phyloP scores from a whole-genome alignment of 257 asterid genomes.

The Pogostemon cablin region DNA sequence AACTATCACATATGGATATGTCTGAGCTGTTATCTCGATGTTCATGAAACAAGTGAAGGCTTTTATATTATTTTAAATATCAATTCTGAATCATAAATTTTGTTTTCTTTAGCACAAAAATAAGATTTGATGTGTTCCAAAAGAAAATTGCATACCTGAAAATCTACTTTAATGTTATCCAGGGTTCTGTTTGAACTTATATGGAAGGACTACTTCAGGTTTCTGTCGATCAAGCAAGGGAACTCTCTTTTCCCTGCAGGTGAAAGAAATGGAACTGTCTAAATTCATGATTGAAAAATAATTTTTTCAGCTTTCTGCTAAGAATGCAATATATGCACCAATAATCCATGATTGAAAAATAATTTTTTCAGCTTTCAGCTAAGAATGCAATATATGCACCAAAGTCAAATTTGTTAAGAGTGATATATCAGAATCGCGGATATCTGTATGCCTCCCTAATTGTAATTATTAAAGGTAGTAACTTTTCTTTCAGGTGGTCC shows the following conservation, averaged over 20 bases:
- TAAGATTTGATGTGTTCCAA: not conserved
- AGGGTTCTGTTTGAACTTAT: constrained; percentile 95
- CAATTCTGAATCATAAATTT: too few relatives aligned
- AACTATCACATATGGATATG: not conserved
- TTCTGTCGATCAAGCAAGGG: constrained; percentile 79
- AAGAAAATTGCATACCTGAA: not conserved
- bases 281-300: constrained; percentile 1
- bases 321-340: not conserved
- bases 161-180: constrained; percentile 26
- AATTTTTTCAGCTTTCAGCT: not conserved
- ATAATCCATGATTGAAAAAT: not conserved
- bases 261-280: constrained; percentile 22
- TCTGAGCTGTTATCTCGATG: not conserved
- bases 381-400: not conserved
- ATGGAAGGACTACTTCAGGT: constrained; percentile 98
- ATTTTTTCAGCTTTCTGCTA: not conserved
- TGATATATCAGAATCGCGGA: not conserved
- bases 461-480: not conserved
- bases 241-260: constrained; percentile 86
- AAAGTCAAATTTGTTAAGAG: not conserved
- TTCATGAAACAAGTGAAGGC: not conserved
- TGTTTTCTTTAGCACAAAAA: not conserved
- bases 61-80: not conserved
- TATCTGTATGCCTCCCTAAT: not conserved
- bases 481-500: constrained; percentile 68